Evolutionary conservation across 441 rosid species (phyloP), one percentile per base, ranked within the genome.

Genomic region (Pelargonium cotyledonis): DNA sequence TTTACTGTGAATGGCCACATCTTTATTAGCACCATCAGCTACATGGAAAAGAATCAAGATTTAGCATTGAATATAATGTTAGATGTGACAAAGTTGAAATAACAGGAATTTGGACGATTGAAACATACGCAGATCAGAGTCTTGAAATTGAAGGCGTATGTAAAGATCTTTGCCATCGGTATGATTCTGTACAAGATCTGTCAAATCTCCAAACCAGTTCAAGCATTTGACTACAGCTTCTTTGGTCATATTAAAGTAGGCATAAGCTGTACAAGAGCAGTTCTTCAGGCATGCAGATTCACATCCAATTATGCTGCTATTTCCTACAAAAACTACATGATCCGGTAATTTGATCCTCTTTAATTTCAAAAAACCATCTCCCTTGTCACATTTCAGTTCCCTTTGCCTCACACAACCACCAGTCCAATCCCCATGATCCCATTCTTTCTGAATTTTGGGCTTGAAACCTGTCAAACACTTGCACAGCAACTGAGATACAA

Each of bases 231-330:
- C 57, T 6, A n/a, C 15, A 51, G 16, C 57, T 51, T 51, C 18
- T 51, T 12, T 6, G 57, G 16, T 80, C 18, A 80, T 77, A 26
- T 8, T 0, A 65, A 79, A 74, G 6, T 69, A 3, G 1, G 89
- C 83, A 74, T 70, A 93, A 0, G 93, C 98, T 21, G 15, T 83
- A 62, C 98, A 93, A 6, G 91, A 87, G 76, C 96, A 92, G 69
- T 85, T 78, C 15, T 40, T 72, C 72, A 81, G 57, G 75, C 98
- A 92, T 6, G 57, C 57, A 12, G 57, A 51, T 12, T 51, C 16
- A 16, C 46, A 14, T 78, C 15, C 65, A 43, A 60, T 41, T n/a
- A 18, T 96, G 91, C 67, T 66, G 57, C 2, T 81, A 80, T 5
- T 66, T 47, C 38, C 47, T 64, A 23, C 41, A 31, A 78, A 68